Conservation (phyloP, 1,284 basidiomycete species). For the Ustilago crameri region DNA sequence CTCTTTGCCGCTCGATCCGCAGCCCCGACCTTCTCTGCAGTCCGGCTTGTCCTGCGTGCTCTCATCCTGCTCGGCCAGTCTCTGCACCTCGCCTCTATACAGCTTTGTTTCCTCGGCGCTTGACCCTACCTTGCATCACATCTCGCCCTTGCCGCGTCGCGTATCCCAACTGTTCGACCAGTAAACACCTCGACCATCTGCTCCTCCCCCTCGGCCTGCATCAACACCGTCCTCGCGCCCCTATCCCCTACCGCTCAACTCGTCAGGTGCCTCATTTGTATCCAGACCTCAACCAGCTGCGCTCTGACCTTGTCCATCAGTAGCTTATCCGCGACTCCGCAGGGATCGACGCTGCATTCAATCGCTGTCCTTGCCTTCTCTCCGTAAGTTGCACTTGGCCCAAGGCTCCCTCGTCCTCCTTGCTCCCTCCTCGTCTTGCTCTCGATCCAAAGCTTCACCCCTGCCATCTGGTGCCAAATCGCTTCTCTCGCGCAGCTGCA, state of each 20-base stretch:
- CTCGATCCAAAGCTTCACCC: background rate
- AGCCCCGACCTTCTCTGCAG: conserved; percentile 24
- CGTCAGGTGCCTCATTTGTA: conserved; percentile 12
- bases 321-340: conserved; percentile 25
- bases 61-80: too few species aligned
- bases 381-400: conserved; percentile 25
- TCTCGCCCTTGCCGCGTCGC: conserved; percentile 23
- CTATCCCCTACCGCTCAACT: conserved; percentile 3
- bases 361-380: conserved; percentile 11
- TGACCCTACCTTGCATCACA: conserved; percentile 1
- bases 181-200: conserved; percentile 22
- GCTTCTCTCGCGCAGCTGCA: conserved; percentile 16
- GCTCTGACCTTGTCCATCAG: conserved; percentile 11
- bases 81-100: conserved; percentile 1
- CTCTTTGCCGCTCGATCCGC: conserved; percentile 12
- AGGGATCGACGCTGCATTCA: conserved; percentile 43
- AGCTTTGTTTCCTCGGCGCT: conserved; percentile 17
- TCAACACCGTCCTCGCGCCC: background rate
- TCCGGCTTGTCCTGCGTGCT: conserved; percentile 6
- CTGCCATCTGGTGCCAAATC: background rate
- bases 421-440: conserved; percentile 1
- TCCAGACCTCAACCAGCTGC: conserved; percentile 16
- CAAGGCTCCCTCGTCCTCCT: background rate
- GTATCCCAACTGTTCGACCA: conserved; percentile 7
- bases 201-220: conserved; percentile 8